Conservation (phyloP, 164 flowering plant genomes). For the Annona squamosa region DNA sequence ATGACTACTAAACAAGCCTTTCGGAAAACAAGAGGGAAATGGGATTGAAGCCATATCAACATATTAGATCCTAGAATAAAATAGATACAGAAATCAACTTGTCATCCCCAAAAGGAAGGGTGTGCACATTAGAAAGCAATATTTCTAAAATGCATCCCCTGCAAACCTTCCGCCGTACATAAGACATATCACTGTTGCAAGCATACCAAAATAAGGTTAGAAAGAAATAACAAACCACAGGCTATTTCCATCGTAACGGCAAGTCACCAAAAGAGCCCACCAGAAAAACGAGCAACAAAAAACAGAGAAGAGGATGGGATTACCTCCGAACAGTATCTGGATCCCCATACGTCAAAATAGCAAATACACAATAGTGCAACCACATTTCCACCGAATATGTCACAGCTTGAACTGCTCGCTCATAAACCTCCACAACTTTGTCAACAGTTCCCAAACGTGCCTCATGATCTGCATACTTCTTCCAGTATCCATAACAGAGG, state of each 20-base stretch:
- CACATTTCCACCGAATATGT: constrained; percentile 98
- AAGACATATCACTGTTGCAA: constrained; percentile 47
- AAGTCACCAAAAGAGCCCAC: constrained; percentile 16
- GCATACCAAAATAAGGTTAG: constrained; percentile 54
- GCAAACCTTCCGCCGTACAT: constrained; percentile 44
- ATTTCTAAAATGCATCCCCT: constrained; percentile 41
- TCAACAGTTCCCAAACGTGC: constrained; percentile 66
- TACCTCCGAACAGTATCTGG: constrained; percentile 89
- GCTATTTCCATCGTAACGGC: constrained; percentile 21
- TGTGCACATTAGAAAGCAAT: constrained; percentile 26
- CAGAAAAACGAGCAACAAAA: not conserved
- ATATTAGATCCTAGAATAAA: constrained; percentile 17
- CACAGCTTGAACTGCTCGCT: constrained; percentile 87
- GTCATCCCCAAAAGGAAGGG: constrained; percentile 25
- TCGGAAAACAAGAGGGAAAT: constrained; percentile 13
- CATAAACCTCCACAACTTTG: constrained; percentile 92
- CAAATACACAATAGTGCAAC: constrained; percentile 89
- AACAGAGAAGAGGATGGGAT: constrained; percentile 7
- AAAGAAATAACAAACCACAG: constrained; percentile 24
- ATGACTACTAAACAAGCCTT: constrained; percentile 36
- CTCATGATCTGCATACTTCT: constrained; percentile 98
- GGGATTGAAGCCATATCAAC: constrained; percentile 20
- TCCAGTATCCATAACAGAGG: constrained; percentile 99
- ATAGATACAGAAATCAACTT: constrained; percentile 17
- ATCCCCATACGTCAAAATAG: constrained; percentile 80